Evolutionary conservation across 345 rosid species (phyloP).

Genomic region (Lepidium didymum): DNA sequence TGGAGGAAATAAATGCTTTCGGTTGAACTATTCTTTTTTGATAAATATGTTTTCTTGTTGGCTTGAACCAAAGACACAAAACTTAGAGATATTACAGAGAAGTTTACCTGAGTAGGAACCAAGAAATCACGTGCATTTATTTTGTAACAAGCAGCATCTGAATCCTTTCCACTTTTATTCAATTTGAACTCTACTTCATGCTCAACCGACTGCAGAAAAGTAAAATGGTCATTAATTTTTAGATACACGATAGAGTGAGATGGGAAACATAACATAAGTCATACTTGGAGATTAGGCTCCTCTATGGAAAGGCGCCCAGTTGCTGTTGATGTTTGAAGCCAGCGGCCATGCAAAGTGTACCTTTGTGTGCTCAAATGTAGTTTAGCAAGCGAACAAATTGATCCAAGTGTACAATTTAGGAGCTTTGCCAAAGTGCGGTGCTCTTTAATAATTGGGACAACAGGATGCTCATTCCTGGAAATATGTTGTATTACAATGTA

Average conservation of each 20-base stretch:
- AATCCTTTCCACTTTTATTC: conserved; percentile 37
- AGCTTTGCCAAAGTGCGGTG: conserved; percentile 91
- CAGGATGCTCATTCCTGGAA: conserved; percentile 85
- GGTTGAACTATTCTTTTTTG: background rate
- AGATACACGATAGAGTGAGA: background rate
- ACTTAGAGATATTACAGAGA: background rate
- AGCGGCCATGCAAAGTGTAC: conserved; percentile 75
- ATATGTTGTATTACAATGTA: conserved; percentile 8
- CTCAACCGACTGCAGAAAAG: conserved; percentile 77
- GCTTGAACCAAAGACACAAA: conserved; percentile 8
- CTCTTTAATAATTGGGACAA: conserved; percentile 81
- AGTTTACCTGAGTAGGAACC: conserved; percentile 79
- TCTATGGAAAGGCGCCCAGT: conserved; percentile 97
- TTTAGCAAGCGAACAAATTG: conserved; percentile 78
- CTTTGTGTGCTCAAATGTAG: conserved; percentile 59
- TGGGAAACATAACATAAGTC: conserved; percentile 7
- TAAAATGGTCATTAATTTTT: conserved; percentile 2
- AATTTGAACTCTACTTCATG: conserved; percentile 64
- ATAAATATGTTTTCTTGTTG: background rate
- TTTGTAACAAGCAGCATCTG: conserved; percentile 34
- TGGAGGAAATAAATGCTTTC: background rate
- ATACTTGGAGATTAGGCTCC: conserved; percentile 99
- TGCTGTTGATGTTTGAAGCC: conserved; percentile 97
- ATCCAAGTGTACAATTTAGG: conserved; percentile 75
- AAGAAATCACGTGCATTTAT: conserved; percentile 89